phyloP scores from a whole-genome alignment of 163 green algal genomes.

The Chloromonas sp. region DNA sequence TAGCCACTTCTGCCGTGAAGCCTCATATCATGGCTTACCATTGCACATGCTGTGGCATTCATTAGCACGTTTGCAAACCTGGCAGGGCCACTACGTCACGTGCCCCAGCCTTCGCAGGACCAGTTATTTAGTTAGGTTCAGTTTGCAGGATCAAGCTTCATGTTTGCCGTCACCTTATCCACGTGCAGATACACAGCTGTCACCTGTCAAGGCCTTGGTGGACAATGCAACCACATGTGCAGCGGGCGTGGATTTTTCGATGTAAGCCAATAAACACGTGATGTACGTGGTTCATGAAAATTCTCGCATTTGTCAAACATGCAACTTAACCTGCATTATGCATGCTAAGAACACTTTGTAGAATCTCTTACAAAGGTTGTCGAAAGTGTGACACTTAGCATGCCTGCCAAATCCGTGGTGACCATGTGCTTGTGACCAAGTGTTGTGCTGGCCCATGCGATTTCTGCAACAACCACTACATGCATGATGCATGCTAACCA shows the following conservation, averaged over 20 bases:
- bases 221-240: background rate
- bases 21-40: background rate
- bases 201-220: conserved; percentile 9
- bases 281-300: too few species aligned
- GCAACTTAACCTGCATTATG: too few species aligned
- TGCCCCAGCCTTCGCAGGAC: conserved; percentile 7
- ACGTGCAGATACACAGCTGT: conserved; percentile 2
- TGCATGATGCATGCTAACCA: too few species aligned
- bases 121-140: background rate
- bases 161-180: background rate
- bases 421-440: too few species aligned
- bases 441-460: too few species aligned
- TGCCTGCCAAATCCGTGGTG: too few species aligned
- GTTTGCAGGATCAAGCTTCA: background rate
- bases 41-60: background rate
- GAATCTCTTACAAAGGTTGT: too few species aligned
- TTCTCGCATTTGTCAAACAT: too few species aligned
- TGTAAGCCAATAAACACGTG: too few species aligned
- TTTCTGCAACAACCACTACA: too few species aligned
- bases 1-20: background rate
- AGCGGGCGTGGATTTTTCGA: background rate
- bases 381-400: too few species aligned
- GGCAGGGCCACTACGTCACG: conserved; percentile 16
- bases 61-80: conserved; percentile 31
- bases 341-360: too few species aligned